These are phyloP conservation scores for Phytopythium sindhum DNA, from an alignment of 352 stramenopile species.

Conservation along the genomic window DNA sequence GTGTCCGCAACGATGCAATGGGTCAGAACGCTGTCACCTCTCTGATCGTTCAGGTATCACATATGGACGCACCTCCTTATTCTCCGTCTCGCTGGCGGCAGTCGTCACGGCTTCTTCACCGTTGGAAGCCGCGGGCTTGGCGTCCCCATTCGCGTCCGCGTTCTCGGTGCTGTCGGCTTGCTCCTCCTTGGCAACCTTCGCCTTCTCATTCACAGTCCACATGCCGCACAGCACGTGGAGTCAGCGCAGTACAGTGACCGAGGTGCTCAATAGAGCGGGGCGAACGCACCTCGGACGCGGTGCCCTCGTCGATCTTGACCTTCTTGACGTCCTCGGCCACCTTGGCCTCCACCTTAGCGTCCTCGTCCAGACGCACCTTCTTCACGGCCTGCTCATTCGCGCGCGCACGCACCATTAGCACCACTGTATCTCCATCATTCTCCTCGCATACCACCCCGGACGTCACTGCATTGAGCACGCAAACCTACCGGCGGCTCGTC, in stretches of 20 bases:
- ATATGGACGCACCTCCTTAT: slow-evolving; percentile 8
- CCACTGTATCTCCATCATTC: too few species aligned
- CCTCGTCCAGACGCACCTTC: slow-evolving; percentile 53
- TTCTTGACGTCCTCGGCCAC: slow-evolving; percentile 48
- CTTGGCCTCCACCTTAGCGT: slow-evolving; percentile 43
- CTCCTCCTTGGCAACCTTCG: not conserved
- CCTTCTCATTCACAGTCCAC: not conserved
- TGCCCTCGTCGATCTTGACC: slow-evolving; percentile 36
- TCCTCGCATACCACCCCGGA: too few species aligned
- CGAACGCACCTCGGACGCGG: not conserved
- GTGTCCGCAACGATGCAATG: not conserved
- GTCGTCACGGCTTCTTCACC: not conserved
- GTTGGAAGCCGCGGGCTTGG: not conserved
- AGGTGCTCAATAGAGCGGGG: not conserved
- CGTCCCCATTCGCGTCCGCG: not conserved
- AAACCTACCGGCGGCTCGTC: slow-evolving; percentile 52
- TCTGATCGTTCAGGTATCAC: not conserved
- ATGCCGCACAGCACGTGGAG: not conserved
- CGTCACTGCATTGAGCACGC: too few species aligned
- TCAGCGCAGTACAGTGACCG: not conserved
- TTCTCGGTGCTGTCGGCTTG: not conserved
- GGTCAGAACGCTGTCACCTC: not conserved
- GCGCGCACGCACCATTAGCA: not conserved
- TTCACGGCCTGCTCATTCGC: slow-evolving; percentile 36
- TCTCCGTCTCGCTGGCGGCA: slow-evolving; percentile 9